Conservation (phyloP, 345 rosid species). For the Anacardium occidentale region DNA sequence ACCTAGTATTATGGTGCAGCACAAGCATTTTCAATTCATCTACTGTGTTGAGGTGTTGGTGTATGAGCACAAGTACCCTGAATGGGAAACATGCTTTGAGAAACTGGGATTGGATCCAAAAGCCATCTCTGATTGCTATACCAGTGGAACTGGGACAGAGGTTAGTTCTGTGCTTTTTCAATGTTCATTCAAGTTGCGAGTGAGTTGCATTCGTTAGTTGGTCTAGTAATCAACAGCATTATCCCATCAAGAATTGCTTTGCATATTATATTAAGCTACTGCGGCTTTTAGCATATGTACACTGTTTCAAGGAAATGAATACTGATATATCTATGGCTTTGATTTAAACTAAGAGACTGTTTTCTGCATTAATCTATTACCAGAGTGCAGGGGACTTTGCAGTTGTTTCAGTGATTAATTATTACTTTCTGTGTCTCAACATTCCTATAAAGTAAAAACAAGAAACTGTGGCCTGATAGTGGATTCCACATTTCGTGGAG, state of each 20-base stretch:
- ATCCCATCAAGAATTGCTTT: background rate
- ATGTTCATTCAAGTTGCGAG: constrained; percentile 6
- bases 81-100: constrained; percentile 79
- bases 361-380: background rate
- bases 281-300: background rate
- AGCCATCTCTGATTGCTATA: constrained; percentile 58
- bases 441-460: background rate
- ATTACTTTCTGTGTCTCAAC: background rate
- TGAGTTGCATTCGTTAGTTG: background rate
- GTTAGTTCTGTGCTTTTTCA: constrained; percentile 32
- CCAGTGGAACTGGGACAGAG: constrained; percentile 57
- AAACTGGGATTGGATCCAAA: constrained; percentile 57
- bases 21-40: constrained; percentile 70
- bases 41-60: constrained; percentile 72
- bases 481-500: background rate
- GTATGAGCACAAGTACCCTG: constrained; percentile 38
- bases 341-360: background rate
- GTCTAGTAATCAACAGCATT: background rate
- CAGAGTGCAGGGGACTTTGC: background rate
- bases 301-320: background rate
- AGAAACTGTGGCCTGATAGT: background rate
- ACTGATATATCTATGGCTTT: background rate
- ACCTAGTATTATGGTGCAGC: constrained; percentile 44
- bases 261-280: background rate
- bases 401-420: background rate